Conservation (phyloP, 179 eudicot species). For the Vitellaria paradoxa region DNA sequence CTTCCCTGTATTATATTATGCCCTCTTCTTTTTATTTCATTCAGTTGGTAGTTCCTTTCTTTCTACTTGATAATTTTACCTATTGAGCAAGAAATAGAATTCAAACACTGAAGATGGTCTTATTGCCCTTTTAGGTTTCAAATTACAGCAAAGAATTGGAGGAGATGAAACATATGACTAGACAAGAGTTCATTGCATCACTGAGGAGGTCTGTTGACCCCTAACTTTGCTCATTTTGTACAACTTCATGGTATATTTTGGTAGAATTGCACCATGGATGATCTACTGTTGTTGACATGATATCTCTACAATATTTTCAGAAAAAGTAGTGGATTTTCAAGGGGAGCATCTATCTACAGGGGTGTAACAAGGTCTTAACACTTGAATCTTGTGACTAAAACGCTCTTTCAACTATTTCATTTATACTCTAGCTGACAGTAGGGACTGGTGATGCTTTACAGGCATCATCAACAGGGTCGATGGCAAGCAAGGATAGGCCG, state of each 20-base stretch:
- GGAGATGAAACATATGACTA: constrained; percentile 81
- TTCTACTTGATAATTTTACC: not conserved
- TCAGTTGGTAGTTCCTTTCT: not conserved
- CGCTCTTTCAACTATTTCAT: not conserved
- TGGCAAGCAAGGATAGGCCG: constrained; percentile 99
- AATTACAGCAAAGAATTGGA: constrained; percentile 74
- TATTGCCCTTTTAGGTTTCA: constrained; percentile 39
- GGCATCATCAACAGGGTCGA: constrained; percentile 99
- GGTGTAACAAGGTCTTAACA: constrained; percentile 75
- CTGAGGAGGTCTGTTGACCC: constrained; percentile 52
- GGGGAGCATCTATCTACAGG: constrained; percentile 95
- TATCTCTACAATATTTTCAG: constrained; percentile 31
- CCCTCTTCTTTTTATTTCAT: not conserved
- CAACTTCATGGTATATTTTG: not conserved
- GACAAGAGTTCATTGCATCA: constrained; percentile 96
- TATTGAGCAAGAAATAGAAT: not conserved
- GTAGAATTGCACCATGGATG: not conserved
- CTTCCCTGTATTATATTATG: constrained; percentile 62
- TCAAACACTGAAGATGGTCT: constrained; percentile 1
- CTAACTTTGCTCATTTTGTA: not conserved
- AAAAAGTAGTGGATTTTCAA: constrained; percentile 96
- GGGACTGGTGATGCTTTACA: constrained; percentile 15
- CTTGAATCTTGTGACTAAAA: not conserved
- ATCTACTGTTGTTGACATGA: not conserved
- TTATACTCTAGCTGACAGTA: too few relatives aligned